Percentiles rank a stretch among this genome's conserved stretches.
These are phyloP conservation scores for Aspergillus carlsbadensis DNA, from an alignment of 495 filamentous ascomycete species.

Conservation along the genomic window DNA sequence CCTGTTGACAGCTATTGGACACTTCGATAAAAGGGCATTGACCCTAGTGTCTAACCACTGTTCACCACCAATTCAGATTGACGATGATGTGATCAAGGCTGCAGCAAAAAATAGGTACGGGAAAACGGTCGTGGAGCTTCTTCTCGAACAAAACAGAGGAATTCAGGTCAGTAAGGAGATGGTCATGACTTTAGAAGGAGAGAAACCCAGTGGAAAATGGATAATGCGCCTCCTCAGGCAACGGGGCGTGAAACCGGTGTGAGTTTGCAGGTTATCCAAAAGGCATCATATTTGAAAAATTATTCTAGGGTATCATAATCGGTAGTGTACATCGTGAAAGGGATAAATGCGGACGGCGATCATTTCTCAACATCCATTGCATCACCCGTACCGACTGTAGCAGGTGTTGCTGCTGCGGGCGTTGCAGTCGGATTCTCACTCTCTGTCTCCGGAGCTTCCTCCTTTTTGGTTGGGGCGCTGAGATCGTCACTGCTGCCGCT, in stretches of 20 bases:
- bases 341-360: background rate
- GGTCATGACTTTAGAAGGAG: no score
- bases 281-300: background rate
- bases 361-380: conserved; percentile 26
- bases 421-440: conserved; percentile 8
- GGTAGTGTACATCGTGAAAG: conserved; percentile 17
- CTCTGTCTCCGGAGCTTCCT: conserved; percentile 13
- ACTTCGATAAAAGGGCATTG: no score
- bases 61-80: no score
- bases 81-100: no score
- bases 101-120: no score
- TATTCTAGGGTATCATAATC: conserved; percentile 13
- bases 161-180: no score
- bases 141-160: no score
- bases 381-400: conserved; percentile 15
- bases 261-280: background rate
- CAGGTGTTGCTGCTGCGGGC: conserved; percentile 11
- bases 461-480: conserved; percentile 3
- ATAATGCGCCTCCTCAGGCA: no score
- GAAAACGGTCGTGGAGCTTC: no score
- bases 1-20: no score
- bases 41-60: no score
- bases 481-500: conserved; percentile 1
- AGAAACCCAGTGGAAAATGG: no score
- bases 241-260: background rate